These are phyloP conservation scores for Sclerotinia nivalis DNA, from an alignment of 2,329 filamentous ascomycete genomes.

Conservation along the genomic window DNA sequence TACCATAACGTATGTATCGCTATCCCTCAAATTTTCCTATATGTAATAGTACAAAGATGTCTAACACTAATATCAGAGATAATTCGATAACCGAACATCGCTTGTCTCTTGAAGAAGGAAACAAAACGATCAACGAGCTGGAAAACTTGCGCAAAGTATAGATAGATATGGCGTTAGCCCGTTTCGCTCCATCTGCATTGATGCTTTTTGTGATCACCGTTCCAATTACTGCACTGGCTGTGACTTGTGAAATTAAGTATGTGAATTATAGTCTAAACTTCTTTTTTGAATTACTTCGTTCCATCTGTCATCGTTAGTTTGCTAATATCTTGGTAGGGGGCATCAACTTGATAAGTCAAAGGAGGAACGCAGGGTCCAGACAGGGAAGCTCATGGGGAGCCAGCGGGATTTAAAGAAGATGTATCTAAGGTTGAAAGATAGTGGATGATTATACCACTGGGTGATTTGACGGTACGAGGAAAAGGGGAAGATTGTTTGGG, in stretches of 20 bases:
- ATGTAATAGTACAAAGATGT: no score
- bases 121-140: no score
- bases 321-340: background rate
- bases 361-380: fast-evolving
- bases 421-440: background rate
- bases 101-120: background rate
- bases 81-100: background rate
- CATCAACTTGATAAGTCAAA: background rate
- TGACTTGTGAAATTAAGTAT: no score
- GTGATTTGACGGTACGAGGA: background rate
- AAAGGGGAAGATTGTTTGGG: background rate
- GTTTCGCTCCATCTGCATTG: no score
- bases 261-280: no score
- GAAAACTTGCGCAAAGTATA: no score
- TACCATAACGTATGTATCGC: no score
- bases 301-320: background rate
- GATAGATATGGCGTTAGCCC: no score
- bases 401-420: fast-evolving
- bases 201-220: no score
- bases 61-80: background rate
- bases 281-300: background rate
- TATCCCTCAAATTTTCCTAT: no score
- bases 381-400: background rate
- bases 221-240: no score
- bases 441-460: background rate